Conservation (phyloP, 768 basidiomycete species). For the Phaffia tasmanica region DNA sequence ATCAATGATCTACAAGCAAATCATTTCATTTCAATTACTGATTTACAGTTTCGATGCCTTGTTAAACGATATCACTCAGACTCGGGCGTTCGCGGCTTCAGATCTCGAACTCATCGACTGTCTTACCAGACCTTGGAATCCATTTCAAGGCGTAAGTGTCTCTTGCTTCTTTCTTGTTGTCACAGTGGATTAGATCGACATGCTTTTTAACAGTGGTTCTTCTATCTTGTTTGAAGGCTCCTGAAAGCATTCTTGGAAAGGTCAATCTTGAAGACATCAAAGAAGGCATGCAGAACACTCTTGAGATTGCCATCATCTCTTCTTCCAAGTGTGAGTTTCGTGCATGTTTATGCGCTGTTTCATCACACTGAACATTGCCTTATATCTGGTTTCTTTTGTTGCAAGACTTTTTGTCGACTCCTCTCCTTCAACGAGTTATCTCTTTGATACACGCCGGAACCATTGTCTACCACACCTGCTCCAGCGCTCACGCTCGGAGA, state of each 20-base stretch:
- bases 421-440: constrained; percentile 75
- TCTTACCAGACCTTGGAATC: constrained; percentile 72
- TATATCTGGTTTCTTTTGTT: no score
- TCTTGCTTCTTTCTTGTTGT: background rate
- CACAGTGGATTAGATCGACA: no score
- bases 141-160: constrained; percentile 50
- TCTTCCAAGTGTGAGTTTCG: constrained; percentile 50
- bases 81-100: constrained; percentile 59
- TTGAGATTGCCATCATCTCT: constrained; percentile 61
- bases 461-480: constrained; percentile 40
- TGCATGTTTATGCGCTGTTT: no score
- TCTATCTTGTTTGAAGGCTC: constrained; percentile 1
- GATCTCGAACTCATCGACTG: constrained; percentile 63
- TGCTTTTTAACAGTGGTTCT: background rate
- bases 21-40: constrained; percentile 22
- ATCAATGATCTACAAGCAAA: background rate
- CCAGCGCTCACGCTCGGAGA: constrained; percentile 30
- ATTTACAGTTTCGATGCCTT: background rate
- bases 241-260: constrained; percentile 46
- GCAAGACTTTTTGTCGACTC: constrained; percentile 55
- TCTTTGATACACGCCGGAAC: constrained; percentile 68
- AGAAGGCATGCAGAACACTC: constrained; percentile 59
- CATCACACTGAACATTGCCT: no score
- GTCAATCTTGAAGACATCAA: constrained; percentile 55
- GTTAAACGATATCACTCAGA: constrained; percentile 50